A percentile compares a stretch with the other conserved stretches of the same genome.
Conservation (phyloP, 345 rosid species). For the Dipteronia sinensis region DNA sequence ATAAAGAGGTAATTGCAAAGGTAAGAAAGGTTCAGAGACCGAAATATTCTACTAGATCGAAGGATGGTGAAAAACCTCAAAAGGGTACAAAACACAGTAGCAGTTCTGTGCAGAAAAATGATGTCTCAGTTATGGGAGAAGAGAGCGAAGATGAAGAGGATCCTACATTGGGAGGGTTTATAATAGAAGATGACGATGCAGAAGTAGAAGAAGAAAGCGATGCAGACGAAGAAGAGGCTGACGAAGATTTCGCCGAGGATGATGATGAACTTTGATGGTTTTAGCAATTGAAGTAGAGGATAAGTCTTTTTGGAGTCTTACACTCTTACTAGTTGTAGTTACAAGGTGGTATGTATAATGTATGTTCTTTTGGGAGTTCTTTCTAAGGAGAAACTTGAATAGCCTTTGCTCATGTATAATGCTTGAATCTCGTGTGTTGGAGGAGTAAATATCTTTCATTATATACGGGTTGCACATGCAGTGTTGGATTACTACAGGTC, state of each 20-base stretch:
- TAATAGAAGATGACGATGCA: constrained; percentile 54
- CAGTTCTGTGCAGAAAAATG: constrained; percentile 22
- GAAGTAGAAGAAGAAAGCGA: constrained; percentile 32
- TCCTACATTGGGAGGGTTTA: constrained; percentile 75
- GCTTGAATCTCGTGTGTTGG: neutral
- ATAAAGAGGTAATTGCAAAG: constrained; percentile 32
- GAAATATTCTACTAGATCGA: constrained; percentile 61
- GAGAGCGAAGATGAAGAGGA: constrained; percentile 49
- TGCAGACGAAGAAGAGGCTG: constrained; percentile 29
- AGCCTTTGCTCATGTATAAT: neutral
- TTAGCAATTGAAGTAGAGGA: neutral
- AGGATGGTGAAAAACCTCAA: constrained; percentile 24
- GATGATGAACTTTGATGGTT: constrained; percentile 19
- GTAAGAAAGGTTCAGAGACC: constrained; percentile 34
- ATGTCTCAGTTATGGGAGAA: constrained; percentile 22
- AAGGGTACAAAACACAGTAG: constrained; percentile 19
- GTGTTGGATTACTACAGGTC: no score
- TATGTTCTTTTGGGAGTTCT: no score
- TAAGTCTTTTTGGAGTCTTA: neutral
- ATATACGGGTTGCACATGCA: no score
- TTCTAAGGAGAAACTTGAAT: neutral
- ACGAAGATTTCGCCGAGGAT: constrained; percentile 32
- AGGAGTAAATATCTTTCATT: no score
- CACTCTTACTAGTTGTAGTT: no score
- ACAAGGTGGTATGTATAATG: neutral